Base-by-base conservation (phyloP, 371 early-diverging fungal species). In the Gilbertella persicaria region DNA sequence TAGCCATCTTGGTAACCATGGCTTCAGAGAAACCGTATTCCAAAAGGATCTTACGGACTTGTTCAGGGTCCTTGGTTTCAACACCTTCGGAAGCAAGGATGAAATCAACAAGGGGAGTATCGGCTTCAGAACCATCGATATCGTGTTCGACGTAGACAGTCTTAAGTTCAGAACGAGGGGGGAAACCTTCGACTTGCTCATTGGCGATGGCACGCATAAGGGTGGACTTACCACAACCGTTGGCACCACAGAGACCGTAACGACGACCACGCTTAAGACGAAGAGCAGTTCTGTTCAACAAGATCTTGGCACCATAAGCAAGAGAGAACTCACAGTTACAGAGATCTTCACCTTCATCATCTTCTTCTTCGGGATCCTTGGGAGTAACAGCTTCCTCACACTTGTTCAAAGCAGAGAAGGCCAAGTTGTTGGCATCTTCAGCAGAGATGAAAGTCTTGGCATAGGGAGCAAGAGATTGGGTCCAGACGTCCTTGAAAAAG, bases 211-310 rank as follows among this genome's bases (percentile, higher is more conserved):
- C 83, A 46, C 90, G 84, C 88, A 95, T 86, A 33, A 95, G 71
- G 28, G 95, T 93, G 24, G 90, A 84, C 65, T 95, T 95, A 60
- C 95, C 95, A 58, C 89, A 84, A 43, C 94, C 95, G 73, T 93
- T 95, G 43, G 79, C 80, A 48, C 93, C 93, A 73, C 89, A 89
- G 29, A 92, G 75, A 56, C 90, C 93, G 74, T 92, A 92, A 41
- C 89, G 85, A 59, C 82, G 84, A 54, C 93, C 93, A 53, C 88
- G 81, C 69, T 83, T 85, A 33, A 91, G 78, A 62, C 80, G 83
- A 52, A 92, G 79, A 53, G 77, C 67, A 42, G 91, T 87, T 62
- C 87, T 82, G 73, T 88, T 90, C 40, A 92, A 71, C 53, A 90
- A 68, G 74, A 90, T 86, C 87, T 87, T 88, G 50, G 85, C 89